phyloP scores from a whole-genome alignment of 768 basidiomycete genomes.

The Suillus subalutaceus region DNA sequence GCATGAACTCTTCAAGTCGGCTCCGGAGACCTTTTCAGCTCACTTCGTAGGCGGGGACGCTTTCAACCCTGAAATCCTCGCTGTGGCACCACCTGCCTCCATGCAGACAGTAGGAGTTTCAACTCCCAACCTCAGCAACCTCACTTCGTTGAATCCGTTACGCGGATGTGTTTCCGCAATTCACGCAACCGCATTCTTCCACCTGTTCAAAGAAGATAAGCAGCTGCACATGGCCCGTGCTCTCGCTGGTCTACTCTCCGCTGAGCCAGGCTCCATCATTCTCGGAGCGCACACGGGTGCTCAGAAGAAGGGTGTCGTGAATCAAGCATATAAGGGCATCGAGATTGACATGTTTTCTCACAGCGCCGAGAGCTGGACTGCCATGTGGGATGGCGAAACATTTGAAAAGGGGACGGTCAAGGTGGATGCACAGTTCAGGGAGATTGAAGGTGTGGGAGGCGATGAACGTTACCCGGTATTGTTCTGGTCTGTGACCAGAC shows the following conservation, averaged over 20 bases:
- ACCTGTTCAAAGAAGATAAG: slow-evolving; percentile 44
- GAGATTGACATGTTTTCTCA: slow-evolving; percentile 31
- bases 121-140: slow-evolving; percentile 27
- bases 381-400: slow-evolving; percentile 40
- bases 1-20: slow-evolving; percentile 58
- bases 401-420: slow-evolving; percentile 39
- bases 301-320: background rate
- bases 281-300: slow-evolving; percentile 44
- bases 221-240: slow-evolving; percentile 45
- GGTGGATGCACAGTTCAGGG: slow-evolving; percentile 16
- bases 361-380: slow-evolving; percentile 37
- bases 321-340: background rate
- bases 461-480: background rate
- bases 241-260: slow-evolving; percentile 45
- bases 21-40: slow-evolving; percentile 51
- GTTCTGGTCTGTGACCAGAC: background rate
- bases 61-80: slow-evolving; percentile 47
- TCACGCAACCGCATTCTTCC: slow-evolving; percentile 49
- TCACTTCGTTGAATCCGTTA: slow-evolving; percentile 46
- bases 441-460: background rate
- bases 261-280: slow-evolving; percentile 46
- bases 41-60: slow-evolving; percentile 56
- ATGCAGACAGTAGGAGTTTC: slow-evolving; percentile 20
- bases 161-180: slow-evolving; percentile 50
- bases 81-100: slow-evolving; percentile 30